Percentiles rank a stretch among this genome's conserved stretches.
These are phyloP conservation scores for Pyrenopolyporus hunteri DNA, from an alignment of 495 filamentous ascomycete species.

Conservation along the genomic window DNA sequence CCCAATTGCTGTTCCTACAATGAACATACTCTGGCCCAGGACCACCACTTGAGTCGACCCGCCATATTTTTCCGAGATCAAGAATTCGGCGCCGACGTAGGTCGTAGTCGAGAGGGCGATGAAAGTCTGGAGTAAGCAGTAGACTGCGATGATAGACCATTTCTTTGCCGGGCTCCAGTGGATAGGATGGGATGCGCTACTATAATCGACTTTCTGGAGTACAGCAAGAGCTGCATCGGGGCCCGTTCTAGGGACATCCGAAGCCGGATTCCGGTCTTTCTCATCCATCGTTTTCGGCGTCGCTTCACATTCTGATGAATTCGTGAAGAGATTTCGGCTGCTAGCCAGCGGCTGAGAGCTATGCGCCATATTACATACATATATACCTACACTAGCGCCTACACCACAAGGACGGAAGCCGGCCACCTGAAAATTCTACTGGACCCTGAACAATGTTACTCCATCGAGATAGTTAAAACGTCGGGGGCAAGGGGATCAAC, in stretches of 20 bases:
- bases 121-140: slow-evolving; percentile 46
- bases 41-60: slow-evolving; percentile 40
- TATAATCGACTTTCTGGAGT: slow-evolving; percentile 36
- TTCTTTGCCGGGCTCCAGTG: slow-evolving; percentile 45
- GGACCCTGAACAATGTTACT: slow-evolving; percentile 12
- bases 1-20: slow-evolving; percentile 40
- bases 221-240: slow-evolving; percentile 34
- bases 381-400: slow-evolving; percentile 9
- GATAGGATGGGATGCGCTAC: slow-evolving; percentile 43
- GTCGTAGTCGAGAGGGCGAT: slow-evolving; percentile 44
- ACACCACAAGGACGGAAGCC: background rate
- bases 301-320: slow-evolving; percentile 2
- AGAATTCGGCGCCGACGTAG: slow-evolving; percentile 44
- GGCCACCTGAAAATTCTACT: slow-evolving; percentile 8
- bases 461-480: background rate
- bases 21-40: slow-evolving; percentile 41
- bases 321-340: slow-evolving; percentile 6
- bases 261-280: slow-evolving; percentile 12
- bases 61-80: slow-evolving; percentile 42
- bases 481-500: slow-evolving; percentile 8
- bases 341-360: slow-evolving; percentile 6
- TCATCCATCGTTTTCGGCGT: slow-evolving; percentile 22
- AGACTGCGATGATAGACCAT: slow-evolving; percentile 41
- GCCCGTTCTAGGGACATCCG: background rate
- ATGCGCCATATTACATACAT: slow-evolving; percentile 17